These are phyloP conservation scores for Nicotiana undulata DNA, from an alignment of 257 asterid species.

Conservation along the genomic window DNA sequence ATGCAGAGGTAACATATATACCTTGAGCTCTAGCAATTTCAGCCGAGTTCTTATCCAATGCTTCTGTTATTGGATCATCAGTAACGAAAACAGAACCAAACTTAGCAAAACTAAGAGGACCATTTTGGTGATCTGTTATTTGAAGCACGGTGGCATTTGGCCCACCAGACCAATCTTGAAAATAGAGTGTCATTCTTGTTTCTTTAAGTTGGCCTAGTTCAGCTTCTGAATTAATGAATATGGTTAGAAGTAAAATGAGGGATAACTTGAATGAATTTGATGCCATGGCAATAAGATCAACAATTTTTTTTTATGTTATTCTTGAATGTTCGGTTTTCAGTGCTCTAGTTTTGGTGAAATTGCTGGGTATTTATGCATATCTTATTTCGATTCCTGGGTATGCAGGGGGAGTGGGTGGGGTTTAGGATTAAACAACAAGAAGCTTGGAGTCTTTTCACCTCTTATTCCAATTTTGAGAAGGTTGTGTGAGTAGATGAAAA, in stretches of 20 bases:
- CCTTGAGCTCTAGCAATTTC: conserved; percentile 28
- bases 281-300: conserved; percentile 8
- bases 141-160: conserved; percentile 36
- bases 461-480: background rate
- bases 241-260: conserved; percentile 9
- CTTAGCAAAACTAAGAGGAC: conserved; percentile 23
- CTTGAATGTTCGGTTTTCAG: background rate
- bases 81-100: conserved; percentile 44
- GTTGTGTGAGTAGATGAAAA: background rate
- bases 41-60: conserved; percentile 21
- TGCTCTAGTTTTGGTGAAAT: background rate
- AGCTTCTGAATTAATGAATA: conserved; percentile 5
- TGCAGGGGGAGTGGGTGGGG: background rate
- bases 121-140: conserved; percentile 20
- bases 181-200: conserved; percentile 31
- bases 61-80: conserved; percentile 37
- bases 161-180: conserved; percentile 45
- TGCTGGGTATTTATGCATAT: background rate
- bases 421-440: background rate
- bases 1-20: conserved; percentile 36
- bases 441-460: background rate
- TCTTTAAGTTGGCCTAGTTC: conserved; percentile 18
- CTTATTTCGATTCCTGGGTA: background rate
- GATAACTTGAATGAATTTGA: background rate
- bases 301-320: background rate